Evolutionary conservation across 163 green algal genomes (phyloP), one percentile per base, ranked within the genome.

Genomic region (Coccomyxa subellipsoidea): DNA sequence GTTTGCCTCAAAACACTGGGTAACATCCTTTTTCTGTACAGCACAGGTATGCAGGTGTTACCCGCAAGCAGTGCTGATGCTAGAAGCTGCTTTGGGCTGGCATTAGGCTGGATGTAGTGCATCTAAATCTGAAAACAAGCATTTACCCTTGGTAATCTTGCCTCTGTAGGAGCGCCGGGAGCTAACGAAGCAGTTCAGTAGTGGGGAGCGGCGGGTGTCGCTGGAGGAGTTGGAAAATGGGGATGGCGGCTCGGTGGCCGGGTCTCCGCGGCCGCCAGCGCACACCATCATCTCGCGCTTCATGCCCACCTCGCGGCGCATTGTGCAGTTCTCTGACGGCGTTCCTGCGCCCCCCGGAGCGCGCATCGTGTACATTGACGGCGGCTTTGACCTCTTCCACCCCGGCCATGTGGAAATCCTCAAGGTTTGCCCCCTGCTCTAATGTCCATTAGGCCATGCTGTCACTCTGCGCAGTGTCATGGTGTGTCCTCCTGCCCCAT

Each of bases 321-420:
- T 99, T 76, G 93, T 98, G 66, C 89, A 93, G 81, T 99, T 99
- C 82, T 92, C 85, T 77, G 93, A 95, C 82, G 93, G 91, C 76
- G 89, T 89, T 34, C 78, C 88, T 35, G 87, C 93, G 12, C 85
- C 87, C 1, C 88, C 92, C 25, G 90, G 86, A 12, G 91, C 91
- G 18, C 87, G 84, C 70, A 95, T 99, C 54, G 94, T 99, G 34
- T 99, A 99, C 91, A 97, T 99, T 69, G 95, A 99, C 83, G 97
- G 97, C 72, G 95, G 96, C 0, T 99, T 99, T 85, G 97, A 99
- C 87, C 87, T 98, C 53, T 99, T 99, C 87, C 97, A 99, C 85
- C 87, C 91, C 23, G 97, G 97, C 4, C 97, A 99, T 81, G 93
- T 99, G 31, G 90, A 98, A 83, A 93, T 96, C 31, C 89, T 98